Evolutionary conservation across 2,329 filamentous ascomycete species (phyloP), one percentile per base, ranked within the genome.

Genomic region (Xylaria multiplex): DNA sequence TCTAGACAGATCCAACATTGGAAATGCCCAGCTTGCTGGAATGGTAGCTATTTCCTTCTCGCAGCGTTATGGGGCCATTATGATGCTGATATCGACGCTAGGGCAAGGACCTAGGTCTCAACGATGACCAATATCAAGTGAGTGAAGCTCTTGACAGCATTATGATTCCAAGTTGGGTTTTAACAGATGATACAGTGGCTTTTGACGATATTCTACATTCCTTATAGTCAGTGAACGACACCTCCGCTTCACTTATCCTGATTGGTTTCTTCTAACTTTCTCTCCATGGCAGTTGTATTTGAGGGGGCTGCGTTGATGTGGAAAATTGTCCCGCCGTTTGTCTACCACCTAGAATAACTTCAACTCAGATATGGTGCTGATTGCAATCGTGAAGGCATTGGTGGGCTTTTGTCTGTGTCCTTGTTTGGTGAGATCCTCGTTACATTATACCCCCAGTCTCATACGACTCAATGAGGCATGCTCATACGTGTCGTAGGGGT

Each of bases 181-280:
- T 71, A 57, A 71, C 61, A 8, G 9, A 45, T 32, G 16, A 27
- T 49, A 16, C 40, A 78, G 75, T 82, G 81, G 80, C 73, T 82
- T 27, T 74, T 82, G 40, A 82, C 79, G 24, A 81, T 82, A 49
- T 82, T 82, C 60, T 82, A 82, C 67, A 82, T 82, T 48, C 79
- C 79, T 0, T 82, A 81, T 62, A 81, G 78, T 80, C 63, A 62
- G 77, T 67, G 6, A 46, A 52, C 22, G 6, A 11, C 35, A 40
- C 14, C n/a, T 8, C 6, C 22, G 19, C 13, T 13, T 14, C 37
- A 14, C 4, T 14, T 14, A 14, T 45, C 2, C 37, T 46, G 8
- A 54, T 48, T n/a, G 19, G 32, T 27, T 9, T 19, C 54, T n/a
- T 16, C 49, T 27, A 24, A 56, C 56, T 37, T 8, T 40, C 9